These are phyloP conservation scores for Xerophyta viscosa DNA, from an alignment of 106 monocot genomes.

Conservation along the genomic window DNA sequence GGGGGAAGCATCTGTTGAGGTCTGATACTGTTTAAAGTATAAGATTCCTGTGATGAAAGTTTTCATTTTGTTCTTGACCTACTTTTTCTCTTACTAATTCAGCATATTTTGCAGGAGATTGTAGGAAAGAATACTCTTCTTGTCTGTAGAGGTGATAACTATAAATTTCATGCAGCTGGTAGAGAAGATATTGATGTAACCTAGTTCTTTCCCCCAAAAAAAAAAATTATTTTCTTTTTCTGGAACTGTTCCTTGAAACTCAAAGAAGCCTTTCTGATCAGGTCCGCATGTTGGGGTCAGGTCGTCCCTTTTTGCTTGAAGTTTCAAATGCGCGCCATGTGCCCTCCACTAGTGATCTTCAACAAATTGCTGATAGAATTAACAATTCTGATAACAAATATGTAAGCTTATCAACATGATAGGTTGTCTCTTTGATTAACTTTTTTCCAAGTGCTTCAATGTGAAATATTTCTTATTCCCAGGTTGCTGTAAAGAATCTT, in stretches of 20 bases:
- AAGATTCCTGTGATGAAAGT: too few species aligned
- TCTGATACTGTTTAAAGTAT: conserved; percentile 14
- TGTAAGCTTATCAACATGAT: conserved; percentile 29
- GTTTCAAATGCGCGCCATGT: conserved; percentile 62
- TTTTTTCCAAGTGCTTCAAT: background rate
- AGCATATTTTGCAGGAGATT: conserved; percentile 64
- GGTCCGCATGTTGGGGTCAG: conserved; percentile 98
- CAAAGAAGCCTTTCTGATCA: conserved; percentile 17
- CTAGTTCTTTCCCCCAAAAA: background rate
- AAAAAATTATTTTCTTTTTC: conserved; percentile 1
- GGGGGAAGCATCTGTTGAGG: conserved; percentile 99
- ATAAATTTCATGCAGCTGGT: conserved; percentile 98
- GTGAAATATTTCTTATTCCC: background rate
- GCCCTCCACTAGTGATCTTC: conserved; percentile 39
- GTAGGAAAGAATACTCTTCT: conserved; percentile 51
- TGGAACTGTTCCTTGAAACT: conserved; percentile 11
- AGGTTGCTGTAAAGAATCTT: conserved; percentile 82
- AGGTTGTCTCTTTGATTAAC: background rate
- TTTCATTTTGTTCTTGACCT: conserved; percentile 2
- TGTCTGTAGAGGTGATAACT: conserved; percentile 69
- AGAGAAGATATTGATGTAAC: conserved; percentile 99
- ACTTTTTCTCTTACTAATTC: too few species aligned
- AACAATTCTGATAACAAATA: conserved; percentile 56
- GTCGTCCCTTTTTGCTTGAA: conserved; percentile 92
- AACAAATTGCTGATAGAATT: conserved; percentile 59